Evolutionary conservation across 1,284 basidiomycete species (phyloP), one percentile per base, ranked within the genome.

Genomic region (Moesziomyces globuligerus): DNA sequence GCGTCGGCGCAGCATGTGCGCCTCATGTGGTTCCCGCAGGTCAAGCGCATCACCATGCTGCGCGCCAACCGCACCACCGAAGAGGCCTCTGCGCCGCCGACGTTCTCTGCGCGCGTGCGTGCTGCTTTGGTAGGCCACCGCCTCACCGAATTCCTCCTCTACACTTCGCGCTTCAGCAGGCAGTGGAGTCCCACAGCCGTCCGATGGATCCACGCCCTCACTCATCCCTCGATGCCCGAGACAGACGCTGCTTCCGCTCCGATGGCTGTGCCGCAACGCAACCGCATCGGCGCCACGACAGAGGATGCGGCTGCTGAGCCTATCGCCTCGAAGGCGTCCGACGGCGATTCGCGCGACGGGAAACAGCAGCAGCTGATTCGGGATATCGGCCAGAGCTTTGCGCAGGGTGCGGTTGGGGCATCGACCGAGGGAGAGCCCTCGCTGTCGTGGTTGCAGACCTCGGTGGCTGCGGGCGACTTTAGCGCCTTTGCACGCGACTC

Each of bases 21-120:
- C n/a, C 86, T 94, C 26, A 94, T 92, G 91, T 98, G 94, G 94
- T 96, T 90, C 84, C 93, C 94, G 2, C 89, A 91, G 57, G 88
- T 89, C 18, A 88, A 89, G 62, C 85, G 85, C 34, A 86, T 94
- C 55, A 89, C 92, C 38, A 87, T 92, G 52, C 90, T 89, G 74
- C 86, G 88, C 65, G 87, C 90, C 38, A 88, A 92, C 82, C 86
- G 93, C 49, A 91, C 92, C 1, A 83, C 84, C 49, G 90, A 92
- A 38, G 29, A 48, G 2, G 58, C 26, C 18, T 59, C 58, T 2
- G 48, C 69, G 2, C 34, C 64, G 32, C 58, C 55, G 1, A 25
- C 36, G 2, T 49, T 72, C 15, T 28, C 48, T 7, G 44, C 51
- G 20, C 54, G 64, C 9, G 40, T 72, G 41, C 67, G 68, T 48